Base-by-base conservation (phyloP, 2,329 filamentous ascomycete species). In the Pseudohalonectria lignicola region DNA sequence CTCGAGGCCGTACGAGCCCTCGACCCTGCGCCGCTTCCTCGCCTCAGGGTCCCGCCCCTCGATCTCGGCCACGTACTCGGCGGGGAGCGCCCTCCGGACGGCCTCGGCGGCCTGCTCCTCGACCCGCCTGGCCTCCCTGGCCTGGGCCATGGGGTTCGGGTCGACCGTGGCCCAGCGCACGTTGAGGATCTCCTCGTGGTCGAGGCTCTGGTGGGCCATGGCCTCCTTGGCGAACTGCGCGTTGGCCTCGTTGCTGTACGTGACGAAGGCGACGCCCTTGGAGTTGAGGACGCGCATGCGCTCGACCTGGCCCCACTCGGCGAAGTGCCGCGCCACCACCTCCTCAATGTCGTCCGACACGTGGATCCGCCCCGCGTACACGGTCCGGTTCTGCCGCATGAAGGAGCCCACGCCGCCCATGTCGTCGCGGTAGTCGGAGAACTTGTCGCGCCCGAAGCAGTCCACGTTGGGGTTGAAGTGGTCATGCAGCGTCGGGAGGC, bases 381-480 rank as follows among this genome's bases (percentile, higher is more conserved):
- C 68, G 1, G 92, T 98, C 23, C 92, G 73, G 55, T 98, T 98
- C 53, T 94, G 85, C 17, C 92, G 74, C 76, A 88, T 82, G 54
- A 98, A 98, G 44, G 78, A 86, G 19, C 92, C 92, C 2, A 95
- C 87, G 47, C 93, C 93, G 38, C 90, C 88, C 92, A 98, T 96
- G 57, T 96, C 90, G 56, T 96, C 90, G 51, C 88, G 71, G 61
- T 95, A 96, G 54, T 94, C 90, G 45, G 76, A 82, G 53, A 86
- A 84, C 64, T 94, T 94, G 67, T 95, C 90, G 41, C 90, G 74
- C 2, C 86, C 86, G 53, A 98, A 98, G 54, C 87, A 94, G 63
- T 98, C 92, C 16, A 94, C 79, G 49, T 95, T 96, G 2, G 84
- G 85, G 44, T 90, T 92, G 62, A 90, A 95, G 11, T 94, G 70